Base-by-base conservation (phyloP, 345 rosid genomes). In the Eucalyptus albens region DNA sequence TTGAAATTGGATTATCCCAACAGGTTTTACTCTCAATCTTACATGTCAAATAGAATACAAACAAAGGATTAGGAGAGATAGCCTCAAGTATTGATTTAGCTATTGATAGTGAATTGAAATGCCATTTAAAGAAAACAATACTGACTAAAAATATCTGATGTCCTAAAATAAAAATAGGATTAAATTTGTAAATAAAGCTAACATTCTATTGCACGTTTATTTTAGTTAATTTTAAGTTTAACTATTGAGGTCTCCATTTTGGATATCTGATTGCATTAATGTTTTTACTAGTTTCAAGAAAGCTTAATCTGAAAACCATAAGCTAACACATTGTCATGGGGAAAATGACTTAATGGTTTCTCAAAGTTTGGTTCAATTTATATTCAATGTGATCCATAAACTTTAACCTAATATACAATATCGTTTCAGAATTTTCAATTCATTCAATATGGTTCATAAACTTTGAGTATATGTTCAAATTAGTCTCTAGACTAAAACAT, bases 381-480 rank as follows among this genome's bases (percentile, higher is more conserved):
- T 40, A 6, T 40, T 40, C 42, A 40, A 27, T 65, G 5, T 15
- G 3, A 2, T n/a, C 11, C 2, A 15, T n/a, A 16, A 67, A 67
- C 11, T n/a, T 67, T n/a, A 67, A 31, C 1, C 6, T 2, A 15
- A n/a, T 4, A 3, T 67, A 15, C 5, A 15, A 4, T 15, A 5
- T 67, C 3, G 0, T 67, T 67, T 16, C 3, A 8, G 0, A 67
- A 67, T 1, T 40, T 40, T 40, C 5, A 8, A 67, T n/a, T 13
- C 13, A 6, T 62, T 62, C 31, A 29, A 62, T 13, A 62, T 13
- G 9, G 1, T 62, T 7, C 8, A 60, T 27, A 31, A 29, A n/a
- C 17, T 65, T 31, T 67, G 10, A 31, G 11, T 31, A 8, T 33
- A 15, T 5, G 6, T 67, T 15, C 11, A 67, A 67, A 3, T 67